A percentile compares a stretch with the other conserved stretches of the same genome.
Evolutionary conservation across 148 eudicot species (phyloP).

Genomic region (Talinum fruticosum): DNA sequence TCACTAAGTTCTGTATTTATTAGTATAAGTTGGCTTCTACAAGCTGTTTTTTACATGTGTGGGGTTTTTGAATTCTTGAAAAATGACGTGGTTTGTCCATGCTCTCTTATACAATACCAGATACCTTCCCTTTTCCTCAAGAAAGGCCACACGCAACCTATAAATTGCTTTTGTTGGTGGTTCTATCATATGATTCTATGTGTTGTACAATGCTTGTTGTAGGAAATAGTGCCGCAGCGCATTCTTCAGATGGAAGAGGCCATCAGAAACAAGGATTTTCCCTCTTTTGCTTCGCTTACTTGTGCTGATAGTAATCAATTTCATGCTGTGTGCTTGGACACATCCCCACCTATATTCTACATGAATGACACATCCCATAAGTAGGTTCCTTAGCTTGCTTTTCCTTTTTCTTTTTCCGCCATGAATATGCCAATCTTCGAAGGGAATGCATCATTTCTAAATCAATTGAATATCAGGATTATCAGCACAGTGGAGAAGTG

Average conservation of each 20-base stretch:
- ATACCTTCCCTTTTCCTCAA: background rate
- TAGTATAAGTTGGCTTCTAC: background rate
- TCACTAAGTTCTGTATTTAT: background rate
- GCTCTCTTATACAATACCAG: background rate
- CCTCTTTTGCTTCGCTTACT: constrained; percentile 64
- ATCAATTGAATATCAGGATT: constrained; percentile 55
- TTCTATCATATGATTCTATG: background rate
- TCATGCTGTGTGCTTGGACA: constrained; percentile 94
- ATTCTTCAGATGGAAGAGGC: constrained; percentile 81
- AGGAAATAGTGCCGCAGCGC: constrained; percentile 90
- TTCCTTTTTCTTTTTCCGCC: background rate
- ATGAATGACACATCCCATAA: constrained; percentile 98
- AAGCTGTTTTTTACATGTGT: background rate
- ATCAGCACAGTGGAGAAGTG: constrained; percentile 89
- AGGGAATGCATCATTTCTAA: background rate
- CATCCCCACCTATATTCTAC: constrained; percentile 86
- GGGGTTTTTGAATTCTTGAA: background rate
- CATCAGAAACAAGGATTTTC: constrained; percentile 69
- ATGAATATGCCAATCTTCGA: background rate
- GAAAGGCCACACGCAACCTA: background rate
- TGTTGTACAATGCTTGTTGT: background rate
- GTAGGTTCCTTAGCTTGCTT: constrained; percentile 32
- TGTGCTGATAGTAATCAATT: constrained; percentile 95
- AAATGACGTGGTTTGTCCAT: background rate
- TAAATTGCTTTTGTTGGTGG: background rate